Conservation (phyloP, 2,329 filamentous ascomycete species). For the Phyllosticta citribraziliensis region DNA sequence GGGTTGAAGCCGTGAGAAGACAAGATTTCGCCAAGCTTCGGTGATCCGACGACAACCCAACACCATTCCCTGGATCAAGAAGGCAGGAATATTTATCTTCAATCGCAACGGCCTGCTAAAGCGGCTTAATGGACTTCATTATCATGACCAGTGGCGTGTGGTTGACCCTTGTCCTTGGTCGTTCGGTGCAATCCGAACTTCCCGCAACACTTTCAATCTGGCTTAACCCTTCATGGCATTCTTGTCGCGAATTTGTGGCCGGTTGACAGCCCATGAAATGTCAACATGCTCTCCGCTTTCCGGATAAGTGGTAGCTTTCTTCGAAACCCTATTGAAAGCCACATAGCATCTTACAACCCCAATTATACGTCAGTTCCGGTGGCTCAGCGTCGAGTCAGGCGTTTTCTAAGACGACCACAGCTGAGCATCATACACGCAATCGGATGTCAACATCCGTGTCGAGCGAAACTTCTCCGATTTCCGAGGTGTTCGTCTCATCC, state of each 20-base stretch:
- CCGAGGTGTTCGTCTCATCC: background rate
- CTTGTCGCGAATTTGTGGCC: background rate
- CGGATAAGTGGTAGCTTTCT: background rate
- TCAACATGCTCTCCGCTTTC: background rate
- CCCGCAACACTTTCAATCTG: background rate
- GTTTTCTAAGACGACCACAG: background rate
- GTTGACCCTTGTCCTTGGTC: background rate
- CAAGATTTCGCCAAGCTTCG: background rate
- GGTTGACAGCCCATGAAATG: background rate
- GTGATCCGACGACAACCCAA: background rate
- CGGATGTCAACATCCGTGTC: background rate
- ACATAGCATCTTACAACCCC: background rate
- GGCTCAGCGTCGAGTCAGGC: background rate
- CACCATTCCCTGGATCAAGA: background rate
- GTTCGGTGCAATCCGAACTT: background rate
- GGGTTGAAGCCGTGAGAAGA: background rate
- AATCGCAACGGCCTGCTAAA: background rate
- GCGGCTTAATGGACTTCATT: background rate
- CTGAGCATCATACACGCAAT: background rate
- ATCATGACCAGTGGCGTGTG: background rate
- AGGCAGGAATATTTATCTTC: background rate
- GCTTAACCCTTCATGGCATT: background rate
- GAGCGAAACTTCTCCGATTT: background rate
- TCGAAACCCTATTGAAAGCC: background rate
- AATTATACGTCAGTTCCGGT: background rate